Evolutionary conservation across 345 rosid species (phyloP), one percentile per base, ranked within the genome.

Genomic region (Populus alba): DNA sequence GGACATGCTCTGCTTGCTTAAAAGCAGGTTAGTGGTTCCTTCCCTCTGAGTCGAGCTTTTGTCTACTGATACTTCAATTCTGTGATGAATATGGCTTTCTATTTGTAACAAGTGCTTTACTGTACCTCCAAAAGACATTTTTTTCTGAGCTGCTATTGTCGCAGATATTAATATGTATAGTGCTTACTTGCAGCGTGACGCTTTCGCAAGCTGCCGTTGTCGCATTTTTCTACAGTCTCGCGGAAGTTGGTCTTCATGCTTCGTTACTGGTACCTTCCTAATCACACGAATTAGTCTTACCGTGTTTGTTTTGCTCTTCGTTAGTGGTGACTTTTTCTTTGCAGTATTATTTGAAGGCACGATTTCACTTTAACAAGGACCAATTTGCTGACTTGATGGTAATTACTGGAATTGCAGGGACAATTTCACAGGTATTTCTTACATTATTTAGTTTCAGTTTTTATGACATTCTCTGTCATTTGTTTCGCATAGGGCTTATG

Each of bases 311-410:
- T 33, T 55, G 45, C 45, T 31, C 45, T 41, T 41, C 45, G 45
- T 57, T 57, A 20, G 25, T 3, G 15, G 6, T n/a, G 25, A n/a
- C 1, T 18, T 33, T 37, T 39, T 45, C 47, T 74, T 6, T 57
- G 84, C 88, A 95, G 97, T 95, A 95, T 83, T 95, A 87, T 87
- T 77, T 93, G 41, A 95, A 95, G 93, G 97, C 98, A 49, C 87
- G 66, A 71, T 95, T 95, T 87, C 95, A 90, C 85, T 95, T 90
- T 77, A 81, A 87, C 80, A 95, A 95, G 85, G 88, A 95, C 78
- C 95, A 95, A 67, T 95, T 95, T 74, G 98, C 98, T 18, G 95
- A 93, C 70, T 76, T 95, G 45, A 91, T 95, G 98, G 90, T 93
- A 73, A 93, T 95, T 77, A 43, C 77, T 66, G 98, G 98, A 69